Conservation (phyloP, 306 rosid genomes). For the Parietaria judaica region DNA sequence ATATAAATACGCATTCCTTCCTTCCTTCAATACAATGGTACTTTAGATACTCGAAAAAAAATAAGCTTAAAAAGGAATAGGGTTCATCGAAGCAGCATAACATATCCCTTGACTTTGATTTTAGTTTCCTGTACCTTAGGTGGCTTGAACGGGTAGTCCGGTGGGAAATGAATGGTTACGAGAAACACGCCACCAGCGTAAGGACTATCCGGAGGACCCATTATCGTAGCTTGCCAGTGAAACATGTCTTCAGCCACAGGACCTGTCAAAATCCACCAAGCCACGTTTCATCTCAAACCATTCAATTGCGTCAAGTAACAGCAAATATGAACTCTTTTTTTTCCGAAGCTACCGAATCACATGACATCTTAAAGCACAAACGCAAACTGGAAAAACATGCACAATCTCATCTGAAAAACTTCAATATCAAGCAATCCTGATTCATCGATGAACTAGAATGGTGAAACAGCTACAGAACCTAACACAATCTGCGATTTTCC, state of each 20-base stretch:
- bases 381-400: no score
- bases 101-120: not conserved
- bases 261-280: slow-evolving; percentile 29
- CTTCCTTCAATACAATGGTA: not conserved
- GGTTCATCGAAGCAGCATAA: slow-evolving; percentile 5
- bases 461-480: no score
- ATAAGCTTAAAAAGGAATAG: not conserved
- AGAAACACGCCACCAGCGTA: slow-evolving; percentile 78
- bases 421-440: no score
- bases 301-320: slow-evolving; percentile 8
- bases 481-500: no score
- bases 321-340: no score
- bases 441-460: no score
- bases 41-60: not conserved
- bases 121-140: slow-evolving; percentile 41
- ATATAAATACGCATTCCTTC: not conserved
- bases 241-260: slow-evolving; percentile 88
- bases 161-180: slow-evolving; percentile 82
- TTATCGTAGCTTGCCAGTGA: slow-evolving; percentile 88
- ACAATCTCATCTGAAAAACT: no score
- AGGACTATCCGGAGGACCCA: slow-evolving; percentile 87
- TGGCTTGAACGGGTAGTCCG: slow-evolving; percentile 82
- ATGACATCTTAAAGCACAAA: no score
- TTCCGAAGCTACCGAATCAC: no score
- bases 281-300: slow-evolving; percentile 3